phyloP scores from a whole-genome alignment of 768 basidiomycete genomes.

The Lentinula boryana region DNA sequence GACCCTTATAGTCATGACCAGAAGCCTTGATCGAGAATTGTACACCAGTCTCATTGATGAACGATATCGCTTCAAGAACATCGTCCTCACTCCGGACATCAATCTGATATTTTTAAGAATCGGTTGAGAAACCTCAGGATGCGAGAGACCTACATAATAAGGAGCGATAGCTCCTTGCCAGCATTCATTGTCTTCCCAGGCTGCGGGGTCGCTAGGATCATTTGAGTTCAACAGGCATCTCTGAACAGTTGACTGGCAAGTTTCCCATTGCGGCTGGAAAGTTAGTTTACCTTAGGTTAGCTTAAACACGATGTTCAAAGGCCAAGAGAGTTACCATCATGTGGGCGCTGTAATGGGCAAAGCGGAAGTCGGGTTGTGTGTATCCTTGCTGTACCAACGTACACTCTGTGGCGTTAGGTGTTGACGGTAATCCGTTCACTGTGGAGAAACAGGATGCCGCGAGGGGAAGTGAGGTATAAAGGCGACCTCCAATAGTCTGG shows the following conservation, averaged over 20 bases:
- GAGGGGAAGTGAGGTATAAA: slow-evolving; percentile 20
- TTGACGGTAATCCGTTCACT: slow-evolving; percentile 15
- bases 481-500: slow-evolving; percentile 21
- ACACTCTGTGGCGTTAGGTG: slow-evolving; percentile 18
- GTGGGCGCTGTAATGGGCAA: slow-evolving; percentile 18
- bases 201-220: slow-evolving; percentile 13
- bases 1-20: slow-evolving; percentile 24
- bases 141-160: slow-evolving; percentile 12
- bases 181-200: slow-evolving; percentile 9
- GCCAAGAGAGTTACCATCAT: slow-evolving; percentile 19
- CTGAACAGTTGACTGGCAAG: slow-evolving; percentile 22
- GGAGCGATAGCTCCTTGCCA: slow-evolving; percentile 15
- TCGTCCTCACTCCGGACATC: slow-evolving; percentile 14
- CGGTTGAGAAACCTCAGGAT: no score
- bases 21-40: slow-evolving; percentile 22
- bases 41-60: slow-evolving; percentile 15
- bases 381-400: slow-evolving; percentile 21
- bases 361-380: slow-evolving; percentile 17
- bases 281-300: neutral
- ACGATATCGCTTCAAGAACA: slow-evolving; percentile 16
- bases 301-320: neutral
- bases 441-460: slow-evolving; percentile 25
- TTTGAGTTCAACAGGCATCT: slow-evolving; percentile 24
- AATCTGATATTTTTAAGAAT: slow-evolving; percentile 11
- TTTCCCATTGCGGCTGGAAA: slow-evolving; percentile 30